Percentiles rank a stretch among this genome's conserved stretches.
Conservation (phyloP, 75 land plant species). For the Sequoiadendron giganteum region DNA sequence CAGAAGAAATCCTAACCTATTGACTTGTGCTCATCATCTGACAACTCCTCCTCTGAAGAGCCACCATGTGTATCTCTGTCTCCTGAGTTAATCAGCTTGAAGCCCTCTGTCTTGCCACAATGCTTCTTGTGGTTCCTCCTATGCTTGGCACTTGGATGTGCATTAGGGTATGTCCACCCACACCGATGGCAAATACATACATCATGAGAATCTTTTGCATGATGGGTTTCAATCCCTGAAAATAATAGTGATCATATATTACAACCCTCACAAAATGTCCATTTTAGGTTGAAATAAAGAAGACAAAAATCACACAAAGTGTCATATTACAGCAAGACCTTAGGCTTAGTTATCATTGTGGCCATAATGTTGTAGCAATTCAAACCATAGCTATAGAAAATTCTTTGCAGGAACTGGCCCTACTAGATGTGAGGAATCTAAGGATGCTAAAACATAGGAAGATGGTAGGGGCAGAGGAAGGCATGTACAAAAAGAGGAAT, state of each 20-base stretch:
- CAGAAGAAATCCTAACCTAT: not conserved
- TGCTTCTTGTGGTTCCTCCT: slow-evolving; percentile 62
- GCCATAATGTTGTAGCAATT: not conserved
- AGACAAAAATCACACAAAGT: not conserved
- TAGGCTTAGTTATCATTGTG: not conserved
- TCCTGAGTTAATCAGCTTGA: not conserved
- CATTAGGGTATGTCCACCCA: slow-evolving; percentile 70
- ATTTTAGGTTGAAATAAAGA: not conserved
- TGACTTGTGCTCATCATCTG: not conserved
- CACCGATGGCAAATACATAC: slow-evolving; percentile 29
- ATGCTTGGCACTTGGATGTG: slow-evolving; percentile 71
- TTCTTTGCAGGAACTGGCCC: not conserved
- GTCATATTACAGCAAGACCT: not conserved
- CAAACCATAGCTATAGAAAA: not conserved
- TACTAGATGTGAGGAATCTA: not conserved
- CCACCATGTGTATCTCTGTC: not conserved
- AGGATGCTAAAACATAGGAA: not conserved
- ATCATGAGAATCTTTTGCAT: slow-evolving; percentile 2
- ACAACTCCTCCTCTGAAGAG: not conserved
- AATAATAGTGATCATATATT: not conserved
- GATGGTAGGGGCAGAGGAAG: not conserved
- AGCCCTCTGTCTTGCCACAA: slow-evolving; percentile 40
- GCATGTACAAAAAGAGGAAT: not conserved
- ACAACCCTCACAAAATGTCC: not conserved
- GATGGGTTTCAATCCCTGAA: not conserved